Evolutionary conservation across 2,329 filamentous ascomycete genomes (phyloP).

Genomic region (Talaromyces verruculosus): DNA sequence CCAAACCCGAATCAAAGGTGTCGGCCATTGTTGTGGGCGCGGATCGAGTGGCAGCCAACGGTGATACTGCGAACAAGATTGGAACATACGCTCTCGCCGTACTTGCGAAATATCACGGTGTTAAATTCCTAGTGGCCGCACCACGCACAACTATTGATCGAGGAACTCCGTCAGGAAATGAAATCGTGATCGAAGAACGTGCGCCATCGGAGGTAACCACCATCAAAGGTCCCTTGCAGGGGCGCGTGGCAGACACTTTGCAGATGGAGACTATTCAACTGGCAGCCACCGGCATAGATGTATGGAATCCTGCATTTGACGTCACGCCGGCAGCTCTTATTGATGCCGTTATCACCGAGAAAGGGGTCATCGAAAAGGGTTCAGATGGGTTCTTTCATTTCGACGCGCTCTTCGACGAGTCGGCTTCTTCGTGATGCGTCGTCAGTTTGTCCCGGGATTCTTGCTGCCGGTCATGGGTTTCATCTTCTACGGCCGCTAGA

Average conservation of each 20-base stretch:
- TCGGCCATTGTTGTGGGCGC: conserved; percentile 89
- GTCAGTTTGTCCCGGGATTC: conserved; percentile 8
- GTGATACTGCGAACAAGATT: conserved; percentile 98
- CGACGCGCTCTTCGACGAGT: conserved; percentile 34
- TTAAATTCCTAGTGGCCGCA: conserved; percentile 93
- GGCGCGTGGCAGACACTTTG: conserved; percentile 53
- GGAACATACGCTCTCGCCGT: conserved; percentile 92
- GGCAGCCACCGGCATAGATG: conserved; percentile 71
- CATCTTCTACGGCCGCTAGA: conserved; percentile 28
- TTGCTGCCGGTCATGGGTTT: background rate
- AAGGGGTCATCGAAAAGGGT: conserved; percentile 79
- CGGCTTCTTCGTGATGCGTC: conserved; percentile 14
- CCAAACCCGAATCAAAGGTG: conserved; percentile 61
- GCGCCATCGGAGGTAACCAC: conserved; percentile 78
- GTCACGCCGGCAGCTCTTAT: conserved; percentile 87
- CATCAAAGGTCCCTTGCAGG: conserved; percentile 72
- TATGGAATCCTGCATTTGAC: conserved; percentile 98
- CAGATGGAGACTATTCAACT: conserved; percentile 69
- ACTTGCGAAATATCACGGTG: conserved; percentile 79
- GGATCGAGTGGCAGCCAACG: conserved; percentile 91
- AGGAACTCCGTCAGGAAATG: conserved; percentile 69
- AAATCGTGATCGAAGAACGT: conserved; percentile 89
- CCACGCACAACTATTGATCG: conserved; percentile 93
- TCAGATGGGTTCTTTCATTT: conserved; percentile 67
- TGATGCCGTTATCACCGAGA: conserved; percentile 91